phyloP scores from a whole-genome alignment of 2,329 filamentous ascomycete genomes.

The Colletotrichum sp. region DNA sequence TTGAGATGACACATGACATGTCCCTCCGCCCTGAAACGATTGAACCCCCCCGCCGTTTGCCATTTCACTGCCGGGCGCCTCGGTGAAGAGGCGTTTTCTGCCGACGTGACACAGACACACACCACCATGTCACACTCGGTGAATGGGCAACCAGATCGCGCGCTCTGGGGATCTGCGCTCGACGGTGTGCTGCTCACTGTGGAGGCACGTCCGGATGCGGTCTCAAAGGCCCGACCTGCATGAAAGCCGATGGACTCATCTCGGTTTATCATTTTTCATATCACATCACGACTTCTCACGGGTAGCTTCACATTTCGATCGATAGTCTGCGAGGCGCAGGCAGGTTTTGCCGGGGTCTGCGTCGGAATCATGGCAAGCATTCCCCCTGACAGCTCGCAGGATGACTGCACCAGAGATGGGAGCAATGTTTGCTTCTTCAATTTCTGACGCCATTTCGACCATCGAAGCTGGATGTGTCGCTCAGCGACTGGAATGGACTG shows the following conservation, averaged over 20 bases:
- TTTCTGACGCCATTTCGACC: not conserved
- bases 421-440: not conserved
- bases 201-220: not conserved
- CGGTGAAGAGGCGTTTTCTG: not conserved
- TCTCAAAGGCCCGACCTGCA: slow-evolving; percentile 2
- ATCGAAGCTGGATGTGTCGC: not conserved
- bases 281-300: not conserved
- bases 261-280: slow-evolving; percentile 8
- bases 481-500: not conserved
- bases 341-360: not conserved
- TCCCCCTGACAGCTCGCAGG: not conserved
- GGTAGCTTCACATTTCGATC: not conserved
- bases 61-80: not conserved
- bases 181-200: not conserved
- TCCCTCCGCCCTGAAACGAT: not conserved
- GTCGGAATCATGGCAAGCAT: not conserved
- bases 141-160: slow-evolving; percentile 7
- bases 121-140: not conserved
- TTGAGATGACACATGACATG: not conserved
- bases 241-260: not conserved
- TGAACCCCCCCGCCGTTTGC: not conserved
- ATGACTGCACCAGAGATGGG: not conserved
- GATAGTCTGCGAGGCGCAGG: not conserved
- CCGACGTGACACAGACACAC: not conserved
- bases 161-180: not conserved